Evolutionary conservation across 2,329 filamentous ascomycete genomes (phyloP).

Genomic region (Fusarium albosuccineum): DNA sequence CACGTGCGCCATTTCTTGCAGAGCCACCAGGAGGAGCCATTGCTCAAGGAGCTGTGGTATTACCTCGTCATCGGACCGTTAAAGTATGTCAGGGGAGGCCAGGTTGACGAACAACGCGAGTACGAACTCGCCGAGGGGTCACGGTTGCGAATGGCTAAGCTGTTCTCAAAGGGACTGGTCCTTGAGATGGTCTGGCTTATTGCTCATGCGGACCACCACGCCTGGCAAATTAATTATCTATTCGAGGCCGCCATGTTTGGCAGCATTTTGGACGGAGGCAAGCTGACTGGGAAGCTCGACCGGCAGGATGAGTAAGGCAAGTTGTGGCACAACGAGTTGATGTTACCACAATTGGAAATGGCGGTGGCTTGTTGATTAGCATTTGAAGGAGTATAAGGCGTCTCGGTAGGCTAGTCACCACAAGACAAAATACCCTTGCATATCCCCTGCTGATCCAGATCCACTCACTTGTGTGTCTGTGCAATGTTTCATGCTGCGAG

Average conservation of each 20-base stretch:
- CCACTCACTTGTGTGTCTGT: too few relatives aligned
- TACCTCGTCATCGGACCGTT: slow-evolving; percentile 35
- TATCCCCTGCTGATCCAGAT: too few relatives aligned
- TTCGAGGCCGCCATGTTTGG: slow-evolving; percentile 53
- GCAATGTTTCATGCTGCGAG: too few relatives aligned
- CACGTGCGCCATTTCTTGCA: slow-evolving; percentile 27
- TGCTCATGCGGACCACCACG: slow-evolving; percentile 42
- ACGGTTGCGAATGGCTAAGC: slow-evolving; percentile 37
- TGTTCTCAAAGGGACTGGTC: slow-evolving; percentile 37
- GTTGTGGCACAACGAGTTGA: too few relatives aligned
- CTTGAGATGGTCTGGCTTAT: slow-evolving; percentile 44
- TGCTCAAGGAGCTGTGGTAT: slow-evolving; percentile 37
- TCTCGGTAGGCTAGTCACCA: too few relatives aligned
- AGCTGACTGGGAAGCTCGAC: slow-evolving; percentile 48
- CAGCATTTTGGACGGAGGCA: slow-evolving; percentile 48
- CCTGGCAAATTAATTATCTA: slow-evolving; percentile 50
- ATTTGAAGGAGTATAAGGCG: too few relatives aligned
- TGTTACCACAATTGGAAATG: too few relatives aligned
- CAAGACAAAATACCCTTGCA: too few relatives aligned
- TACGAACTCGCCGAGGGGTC: slow-evolving; percentile 31
- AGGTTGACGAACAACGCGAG: slow-evolving; percentile 29
- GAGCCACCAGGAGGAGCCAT: slow-evolving; percentile 17
- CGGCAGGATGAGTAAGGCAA: slow-evolving; percentile 35
- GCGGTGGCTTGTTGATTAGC: too few relatives aligned
- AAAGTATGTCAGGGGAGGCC: slow-evolving; percentile 28